Percentiles rank a stretch among this genome's conserved stretches.
phyloP scores from a whole-genome alignment of 2,329 filamentous ascomycete genomes.

The Clarireedia monteithiana region DNA sequence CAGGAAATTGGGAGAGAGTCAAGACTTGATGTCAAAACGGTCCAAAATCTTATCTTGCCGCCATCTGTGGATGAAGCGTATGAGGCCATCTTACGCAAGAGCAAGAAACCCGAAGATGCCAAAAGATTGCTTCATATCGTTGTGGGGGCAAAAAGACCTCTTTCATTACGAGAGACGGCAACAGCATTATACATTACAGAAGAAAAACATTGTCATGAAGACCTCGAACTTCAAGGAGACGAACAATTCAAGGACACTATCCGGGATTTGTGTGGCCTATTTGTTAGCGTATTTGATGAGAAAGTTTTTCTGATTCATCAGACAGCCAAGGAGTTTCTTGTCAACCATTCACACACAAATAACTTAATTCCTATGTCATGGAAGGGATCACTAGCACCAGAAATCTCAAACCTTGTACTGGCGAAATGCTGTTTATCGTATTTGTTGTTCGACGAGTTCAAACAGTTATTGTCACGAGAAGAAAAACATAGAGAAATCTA shows the following conservation, averaged over 20 bases:
- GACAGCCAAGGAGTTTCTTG: constrained; percentile 10
- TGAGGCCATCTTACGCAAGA: neutral
- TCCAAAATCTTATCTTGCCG: neutral
- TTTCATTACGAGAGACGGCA: constrained; percentile 3
- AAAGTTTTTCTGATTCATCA: constrained; percentile 10
- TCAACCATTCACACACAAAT: neutral
- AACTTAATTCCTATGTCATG: neutral
- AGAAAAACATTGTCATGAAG: neutral
- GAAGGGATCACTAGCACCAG: constrained; percentile 8
- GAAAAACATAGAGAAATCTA: neutral
- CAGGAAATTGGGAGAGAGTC: neutral
- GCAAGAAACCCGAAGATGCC: neutral
- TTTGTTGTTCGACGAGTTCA: constrained; percentile 1
- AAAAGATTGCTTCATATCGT: constrained; percentile 7
- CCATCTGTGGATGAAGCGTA: constrained; percentile 1
- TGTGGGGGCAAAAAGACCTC: constrained; percentile 4
- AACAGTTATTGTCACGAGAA: neutral
- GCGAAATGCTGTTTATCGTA: constrained; percentile 8
- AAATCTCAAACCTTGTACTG: constrained; percentile 2
- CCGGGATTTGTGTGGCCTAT: constrained; percentile 5
- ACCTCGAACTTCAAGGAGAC: constrained; percentile 7
- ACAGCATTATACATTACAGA: constrained; percentile 1
- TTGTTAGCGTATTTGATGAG: constrained; percentile 4
- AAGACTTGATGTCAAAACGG: neutral
- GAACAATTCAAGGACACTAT: neutral